Conservation (phyloP, 176 grass and related monocot genomes). For the Ensete ventricosum region DNA sequence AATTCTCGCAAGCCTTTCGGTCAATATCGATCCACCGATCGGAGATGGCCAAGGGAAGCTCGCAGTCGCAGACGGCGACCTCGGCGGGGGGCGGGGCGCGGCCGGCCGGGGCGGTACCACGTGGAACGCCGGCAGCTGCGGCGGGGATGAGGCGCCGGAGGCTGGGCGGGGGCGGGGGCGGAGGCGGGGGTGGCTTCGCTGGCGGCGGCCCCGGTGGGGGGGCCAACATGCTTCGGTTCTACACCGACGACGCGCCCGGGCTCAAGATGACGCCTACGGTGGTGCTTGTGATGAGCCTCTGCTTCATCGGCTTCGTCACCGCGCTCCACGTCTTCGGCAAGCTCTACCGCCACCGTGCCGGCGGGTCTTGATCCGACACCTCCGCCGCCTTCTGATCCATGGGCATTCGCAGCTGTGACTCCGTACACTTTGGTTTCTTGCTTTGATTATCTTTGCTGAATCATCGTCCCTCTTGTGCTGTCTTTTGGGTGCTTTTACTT, state of each 20-base stretch:
- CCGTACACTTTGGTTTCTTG: not conserved
- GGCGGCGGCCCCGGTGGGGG: conserved; percentile 9
- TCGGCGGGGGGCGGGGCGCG: conserved; percentile 4
- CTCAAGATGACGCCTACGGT: conserved; percentile 27
- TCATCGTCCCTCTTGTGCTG: not conserved
- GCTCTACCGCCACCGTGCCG: conserved; percentile 19
- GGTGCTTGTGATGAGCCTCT: conserved; percentile 28
- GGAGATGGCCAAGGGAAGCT: conserved; percentile 18
- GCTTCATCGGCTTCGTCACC: conserved; percentile 33
- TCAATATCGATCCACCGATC: not conserved
- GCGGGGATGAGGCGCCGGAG: conserved; percentile 22
- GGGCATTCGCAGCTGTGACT: not conserved
- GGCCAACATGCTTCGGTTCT: conserved; percentile 22
- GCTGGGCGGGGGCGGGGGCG: conserved; percentile 1
- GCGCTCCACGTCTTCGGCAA: conserved; percentile 29
- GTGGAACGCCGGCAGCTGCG: conserved; percentile 10
- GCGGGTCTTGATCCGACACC: not conserved
- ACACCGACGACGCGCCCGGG: conserved; percentile 22
- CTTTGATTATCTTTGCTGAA: not conserved
- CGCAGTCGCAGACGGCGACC: conserved; percentile 15
- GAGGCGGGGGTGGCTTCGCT: not conserved
- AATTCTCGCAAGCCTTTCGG: no score
- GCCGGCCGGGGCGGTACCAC: conserved; percentile 7
- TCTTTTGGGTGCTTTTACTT: not conserved
- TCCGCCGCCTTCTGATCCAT: not conserved